Evolutionary conservation across 2,329 filamentous ascomycete species (phyloP).

Genomic region (Fusarium keratoplasticum): DNA sequence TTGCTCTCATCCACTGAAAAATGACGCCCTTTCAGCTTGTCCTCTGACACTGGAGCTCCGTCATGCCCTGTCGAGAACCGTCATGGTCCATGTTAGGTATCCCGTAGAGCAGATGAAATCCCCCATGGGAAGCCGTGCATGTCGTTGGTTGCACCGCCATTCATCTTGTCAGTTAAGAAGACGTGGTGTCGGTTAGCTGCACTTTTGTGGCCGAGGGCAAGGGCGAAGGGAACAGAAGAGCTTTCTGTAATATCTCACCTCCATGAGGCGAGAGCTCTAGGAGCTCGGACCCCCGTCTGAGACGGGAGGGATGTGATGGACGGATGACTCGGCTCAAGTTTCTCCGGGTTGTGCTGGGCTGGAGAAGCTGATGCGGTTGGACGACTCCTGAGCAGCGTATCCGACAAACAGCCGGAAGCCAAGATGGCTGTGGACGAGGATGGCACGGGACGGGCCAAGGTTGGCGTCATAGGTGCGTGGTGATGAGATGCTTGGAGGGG

Average conservation of each 20-base stretch:
- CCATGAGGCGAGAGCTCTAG: constrained; percentile 8
- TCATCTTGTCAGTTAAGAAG: constrained; percentile 6
- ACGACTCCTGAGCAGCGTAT: neutral
- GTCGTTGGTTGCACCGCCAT: neutral
- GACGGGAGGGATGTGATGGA: neutral
- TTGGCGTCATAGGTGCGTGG: constrained; percentile 33
- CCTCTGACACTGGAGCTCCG: neutral
- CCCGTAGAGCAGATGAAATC: neutral
- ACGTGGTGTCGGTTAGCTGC: neutral
- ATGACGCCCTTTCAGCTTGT: constrained; percentile 15
- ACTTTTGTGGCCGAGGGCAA: constrained; percentile 15
- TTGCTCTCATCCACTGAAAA: neutral
- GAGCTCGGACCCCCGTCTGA: constrained; percentile 21
- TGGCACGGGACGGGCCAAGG: neutral
- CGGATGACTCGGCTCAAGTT: constrained; percentile 27
- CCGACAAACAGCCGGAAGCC: constrained; percentile 11
- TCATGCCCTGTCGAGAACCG: neutral
- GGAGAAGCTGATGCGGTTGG: neutral
- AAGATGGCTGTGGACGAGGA: constrained; percentile 2
- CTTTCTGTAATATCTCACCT: constrained; percentile 34
- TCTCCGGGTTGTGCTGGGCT: constrained; percentile 23
- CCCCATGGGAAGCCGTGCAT: neutral
- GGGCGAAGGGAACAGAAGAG: constrained; percentile 29
- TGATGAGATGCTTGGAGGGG: constrained; percentile 23
- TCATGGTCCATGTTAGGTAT: neutral